Evolutionary conservation across 1,284 basidiomycete genomes (phyloP), one percentile per base, ranked within the genome.

Genomic region (Cryptococcus amylolentus): DNA sequence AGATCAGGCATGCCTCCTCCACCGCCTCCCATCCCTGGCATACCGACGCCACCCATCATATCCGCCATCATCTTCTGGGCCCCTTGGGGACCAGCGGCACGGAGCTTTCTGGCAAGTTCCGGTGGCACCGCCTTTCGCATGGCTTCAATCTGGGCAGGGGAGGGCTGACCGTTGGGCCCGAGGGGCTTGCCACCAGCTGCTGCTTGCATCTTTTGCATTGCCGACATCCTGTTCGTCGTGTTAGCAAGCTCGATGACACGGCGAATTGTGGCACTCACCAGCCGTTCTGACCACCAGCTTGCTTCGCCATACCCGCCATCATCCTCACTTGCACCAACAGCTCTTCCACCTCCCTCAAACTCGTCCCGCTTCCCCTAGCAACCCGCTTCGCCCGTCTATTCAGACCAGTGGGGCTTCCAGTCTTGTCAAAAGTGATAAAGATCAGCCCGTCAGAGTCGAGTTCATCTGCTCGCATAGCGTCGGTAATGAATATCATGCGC

Each of bases 401-500:
- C 58, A 95, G 79, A 4, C 84, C 88, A 12, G 83, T 81, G 1
- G 91, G 90, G 69, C 88, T 89, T 8, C 89, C 88, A 68, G 88
- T 86, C 76, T 91, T 91, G 51, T 86, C 87, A 62, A 83, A 80
- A 63, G 88, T 86, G 58, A 78, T 86, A 79, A 96, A 95, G 42
- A 85, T 82, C 42, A 86, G 81, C 1, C 95, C 96, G 73, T 98
- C 95, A n/a, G 91, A 95, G 78, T 98, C 93, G 55, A 98, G 85
- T 78, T 98, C 96, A 54, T 81, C 80, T 16, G 87, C 84, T 42
- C 92, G 91, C 95, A 99, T 99, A 69, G 90, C 92, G 78, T 99
- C 95, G 23, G 92, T 97, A 72, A 99, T 98, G 80, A 89, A 98
- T 64, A 98, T 89, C 90, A 99, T 94, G 60, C 93, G 87, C 79